These are phyloP conservation scores for Hygrophila difformis DNA, from an alignment of 257 asterid species.

Conservation along the genomic window DNA sequence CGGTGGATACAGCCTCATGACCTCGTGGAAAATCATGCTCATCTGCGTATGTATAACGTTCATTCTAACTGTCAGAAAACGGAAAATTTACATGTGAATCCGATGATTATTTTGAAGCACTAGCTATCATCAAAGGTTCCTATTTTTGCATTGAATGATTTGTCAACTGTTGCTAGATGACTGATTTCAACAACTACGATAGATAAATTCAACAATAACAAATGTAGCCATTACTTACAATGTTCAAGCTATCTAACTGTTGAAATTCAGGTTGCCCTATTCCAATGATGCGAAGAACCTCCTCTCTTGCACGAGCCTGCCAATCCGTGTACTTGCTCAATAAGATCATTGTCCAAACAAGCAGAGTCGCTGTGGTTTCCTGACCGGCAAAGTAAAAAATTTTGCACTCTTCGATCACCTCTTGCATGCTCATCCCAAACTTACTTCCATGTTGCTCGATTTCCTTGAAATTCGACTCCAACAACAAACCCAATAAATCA, in stretches of 20 bases:
- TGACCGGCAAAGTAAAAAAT: conserved; percentile 54
- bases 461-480: conserved; percentile 38
- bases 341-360: conserved; percentile 48
- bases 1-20: conserved; percentile 48
- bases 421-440: conserved; percentile 31
- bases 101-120: too few relatives aligned
- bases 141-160: too few relatives aligned
- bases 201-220: too few relatives aligned
- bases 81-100: too few relatives aligned
- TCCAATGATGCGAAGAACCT: conserved; percentile 28
- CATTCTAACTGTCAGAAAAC: too few relatives aligned
- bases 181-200: too few relatives aligned
- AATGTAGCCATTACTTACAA: conserved; percentile 24
- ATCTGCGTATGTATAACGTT: conserved; percentile 32
- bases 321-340: conserved; percentile 34
- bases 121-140: too few relatives aligned
- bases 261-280: conserved; percentile 25
- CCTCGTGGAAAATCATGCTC: conserved; percentile 45
- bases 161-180: too few relatives aligned
- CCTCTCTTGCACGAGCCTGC: conserved; percentile 51
- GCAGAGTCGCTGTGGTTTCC: conserved; percentile 45
- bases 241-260: conserved; percentile 29
- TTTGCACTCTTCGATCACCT: conserved; percentile 52
- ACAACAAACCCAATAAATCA: conserved; percentile 31
- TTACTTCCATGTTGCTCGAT: conserved; percentile 23